Percentiles rank a stretch among this genome's conserved stretches.
Evolutionary conservation across 306 rosid genomes (phyloP).

Genomic region (Comarum palustre): DNA sequence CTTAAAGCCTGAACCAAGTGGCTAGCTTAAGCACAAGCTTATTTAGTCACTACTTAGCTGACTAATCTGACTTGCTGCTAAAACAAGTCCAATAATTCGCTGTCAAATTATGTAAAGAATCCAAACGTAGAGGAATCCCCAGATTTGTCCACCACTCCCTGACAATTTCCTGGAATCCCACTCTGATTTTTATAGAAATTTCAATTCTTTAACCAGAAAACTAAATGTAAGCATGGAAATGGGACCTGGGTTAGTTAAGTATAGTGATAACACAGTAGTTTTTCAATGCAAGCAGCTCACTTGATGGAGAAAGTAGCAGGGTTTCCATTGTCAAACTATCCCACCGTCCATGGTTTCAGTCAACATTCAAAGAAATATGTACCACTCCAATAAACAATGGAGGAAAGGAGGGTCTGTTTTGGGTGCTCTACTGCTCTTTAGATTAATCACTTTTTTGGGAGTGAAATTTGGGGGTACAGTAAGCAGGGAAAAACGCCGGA

Average conservation of each 20-base stretch:
- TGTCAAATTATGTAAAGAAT: constrained; percentile 41
- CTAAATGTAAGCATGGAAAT: not conserved
- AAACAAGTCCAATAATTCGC: constrained; percentile 42
- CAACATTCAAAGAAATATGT: constrained; percentile 21
- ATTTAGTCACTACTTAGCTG: constrained; percentile 2
- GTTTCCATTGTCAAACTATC: constrained; percentile 13
- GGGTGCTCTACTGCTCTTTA: not conserved
- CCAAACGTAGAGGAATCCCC: constrained; percentile 31
- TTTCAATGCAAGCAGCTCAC: constrained; percentile 5
- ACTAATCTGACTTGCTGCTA: constrained; percentile 28
- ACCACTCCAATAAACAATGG: constrained; percentile 4
- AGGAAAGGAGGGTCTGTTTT: not conserved
- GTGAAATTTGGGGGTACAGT: constrained; percentile 4
- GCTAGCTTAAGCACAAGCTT: not conserved
- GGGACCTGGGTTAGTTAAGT: constrained; percentile 9
- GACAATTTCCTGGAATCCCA: constrained; percentile 40
- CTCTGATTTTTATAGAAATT: constrained; percentile 27
- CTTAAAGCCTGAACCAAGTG: not conserved
- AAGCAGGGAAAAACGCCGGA: constrained; percentile 31
- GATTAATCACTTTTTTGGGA: not conserved
- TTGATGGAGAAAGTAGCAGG: not conserved
- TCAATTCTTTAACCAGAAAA: not conserved
- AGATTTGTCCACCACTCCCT: constrained; percentile 39
- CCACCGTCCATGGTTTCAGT: constrained; percentile 16
- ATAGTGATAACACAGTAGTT: not conserved